Evolutionary conservation across 768 basidiomycete genomes (phyloP).

Genomic region (Tubosaeta sp.): DNA sequence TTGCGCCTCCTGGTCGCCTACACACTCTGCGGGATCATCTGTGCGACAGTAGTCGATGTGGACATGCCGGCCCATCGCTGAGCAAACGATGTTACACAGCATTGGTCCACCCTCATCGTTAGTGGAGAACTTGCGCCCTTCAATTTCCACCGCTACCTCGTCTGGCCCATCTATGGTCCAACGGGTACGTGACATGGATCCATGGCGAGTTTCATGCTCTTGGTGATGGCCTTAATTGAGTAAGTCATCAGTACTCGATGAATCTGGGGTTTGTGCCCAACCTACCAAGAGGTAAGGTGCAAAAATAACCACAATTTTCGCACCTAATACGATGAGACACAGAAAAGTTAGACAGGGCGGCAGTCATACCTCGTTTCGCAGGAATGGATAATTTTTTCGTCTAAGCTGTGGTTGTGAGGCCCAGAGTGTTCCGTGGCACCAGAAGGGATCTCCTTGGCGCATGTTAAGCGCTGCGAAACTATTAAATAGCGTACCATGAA

Average conservation of each 20-base stretch:
- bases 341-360: not conserved
- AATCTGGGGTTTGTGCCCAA: not conserved
- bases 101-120: too few relatives aligned
- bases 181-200: constrained; percentile 54
- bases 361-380: constrained; percentile 43
- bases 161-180: constrained; percentile 60
- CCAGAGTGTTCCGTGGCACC: constrained; percentile 42
- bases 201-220: constrained; percentile 60
- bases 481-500: not conserved
- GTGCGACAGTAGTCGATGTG: too few relatives aligned
- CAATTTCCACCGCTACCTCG: too few relatives aligned
- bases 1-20: too few relatives aligned
- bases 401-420: constrained; percentile 45
- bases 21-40: too few relatives aligned
- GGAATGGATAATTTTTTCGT: constrained; percentile 45
- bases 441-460: constrained; percentile 42
- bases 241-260: not conserved
- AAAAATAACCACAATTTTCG: constrained; percentile 53
- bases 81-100: too few relatives aligned
- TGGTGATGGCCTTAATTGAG: constrained; percentile 53
- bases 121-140: too few relatives aligned
- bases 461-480: constrained; percentile 50
- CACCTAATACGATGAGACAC: constrained; percentile 36
- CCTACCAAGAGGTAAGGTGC: constrained; percentile 52
- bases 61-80: too few relatives aligned